A percentile compares a stretch with the other conserved stretches of the same genome.
Evolutionary conservation across 805 yeast species (phyloP).

Genomic region (Myxozyma udenii): DNA sequence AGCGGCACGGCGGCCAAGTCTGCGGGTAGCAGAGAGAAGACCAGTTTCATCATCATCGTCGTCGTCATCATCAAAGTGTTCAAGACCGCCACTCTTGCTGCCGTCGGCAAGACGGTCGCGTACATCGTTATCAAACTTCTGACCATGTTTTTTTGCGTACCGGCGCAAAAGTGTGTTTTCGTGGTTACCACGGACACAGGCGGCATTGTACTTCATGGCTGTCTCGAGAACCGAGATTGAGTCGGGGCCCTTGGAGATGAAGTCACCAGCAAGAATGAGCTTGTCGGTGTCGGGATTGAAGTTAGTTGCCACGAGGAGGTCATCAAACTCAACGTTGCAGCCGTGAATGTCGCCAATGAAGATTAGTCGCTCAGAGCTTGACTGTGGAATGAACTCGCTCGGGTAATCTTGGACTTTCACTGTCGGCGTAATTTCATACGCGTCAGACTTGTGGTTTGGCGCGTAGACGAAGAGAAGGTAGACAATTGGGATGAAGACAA

Average conservation of each 20-base stretch:
- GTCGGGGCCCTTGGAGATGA: conserved; percentile 78
- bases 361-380: conserved; percentile 46
- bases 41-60: conserved; percentile 22
- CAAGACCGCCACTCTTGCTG: conserved; percentile 35
- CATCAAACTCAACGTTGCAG: conserved; percentile 52
- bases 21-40: not conserved
- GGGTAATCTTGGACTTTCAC: conserved; percentile 27
- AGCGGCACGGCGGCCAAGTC: not conserved
- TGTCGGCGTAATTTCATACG: conserved; percentile 18
- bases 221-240: conserved; percentile 66
- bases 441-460: conserved; percentile 6
- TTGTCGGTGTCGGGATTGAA: conserved; percentile 52
- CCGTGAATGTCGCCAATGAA: conserved; percentile 91
- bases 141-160: conserved; percentile 60
- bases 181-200: conserved; percentile 86
- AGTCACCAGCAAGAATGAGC: conserved; percentile 76
- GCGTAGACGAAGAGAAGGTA: conserved; percentile 18
- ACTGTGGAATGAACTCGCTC: conserved; percentile 7
- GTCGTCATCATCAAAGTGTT: conserved; percentile 27
- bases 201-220: conserved; percentile 56
- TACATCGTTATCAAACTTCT: conserved; percentile 34
- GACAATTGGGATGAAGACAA: conserved; percentile 6
- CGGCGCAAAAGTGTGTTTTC: conserved; percentile 67
- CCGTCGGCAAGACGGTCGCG: conserved; percentile 27
- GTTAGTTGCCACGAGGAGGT: conserved; percentile 51